Conservation (phyloP, 768 basidiomycete species). For the Boletus vinaceobasis region DNA sequence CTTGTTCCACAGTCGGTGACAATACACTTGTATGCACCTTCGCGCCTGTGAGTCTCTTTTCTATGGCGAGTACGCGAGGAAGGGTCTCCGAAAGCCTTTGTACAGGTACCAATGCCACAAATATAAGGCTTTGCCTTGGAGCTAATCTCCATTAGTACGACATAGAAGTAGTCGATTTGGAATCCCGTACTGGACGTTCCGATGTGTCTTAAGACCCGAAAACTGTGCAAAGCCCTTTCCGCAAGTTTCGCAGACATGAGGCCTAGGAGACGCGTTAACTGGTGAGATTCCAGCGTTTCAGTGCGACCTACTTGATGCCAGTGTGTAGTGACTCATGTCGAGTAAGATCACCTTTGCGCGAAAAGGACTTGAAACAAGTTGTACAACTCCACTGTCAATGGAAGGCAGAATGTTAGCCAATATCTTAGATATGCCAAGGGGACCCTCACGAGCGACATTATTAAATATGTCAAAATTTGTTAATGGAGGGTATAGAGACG, state of each 20-base stretch:
- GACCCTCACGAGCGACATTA: conserved; percentile 24
- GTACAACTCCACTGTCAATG: conserved; percentile 37
- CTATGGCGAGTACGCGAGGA: conserved; percentile 66
- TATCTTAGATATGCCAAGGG: background rate
- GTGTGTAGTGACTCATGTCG: conserved; percentile 54
- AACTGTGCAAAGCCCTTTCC: conserved; percentile 55
- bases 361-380: conserved; percentile 48
- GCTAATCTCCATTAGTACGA: conserved; percentile 32
- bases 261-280: conserved; percentile 36
- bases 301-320: conserved; percentile 42
- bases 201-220: conserved; percentile 60
- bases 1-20: conserved; percentile 43
- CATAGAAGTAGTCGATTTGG: background rate
- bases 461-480: conserved; percentile 1
- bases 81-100: conserved; percentile 59
- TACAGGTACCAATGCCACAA: conserved; percentile 49
- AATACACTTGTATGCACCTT: conserved; percentile 46
- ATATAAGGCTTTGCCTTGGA: conserved; percentile 48
- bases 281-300: background rate
- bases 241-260: conserved; percentile 50
- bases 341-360: conserved; percentile 56
- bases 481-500: conserved; percentile 34
- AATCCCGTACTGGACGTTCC: conserved; percentile 59
- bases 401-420: background rate
- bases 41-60: conserved; percentile 51